Evolutionary conservation across 371 early-diverging fungal genomes (phyloP).

Genomic region (Mortierella sp.): DNA sequence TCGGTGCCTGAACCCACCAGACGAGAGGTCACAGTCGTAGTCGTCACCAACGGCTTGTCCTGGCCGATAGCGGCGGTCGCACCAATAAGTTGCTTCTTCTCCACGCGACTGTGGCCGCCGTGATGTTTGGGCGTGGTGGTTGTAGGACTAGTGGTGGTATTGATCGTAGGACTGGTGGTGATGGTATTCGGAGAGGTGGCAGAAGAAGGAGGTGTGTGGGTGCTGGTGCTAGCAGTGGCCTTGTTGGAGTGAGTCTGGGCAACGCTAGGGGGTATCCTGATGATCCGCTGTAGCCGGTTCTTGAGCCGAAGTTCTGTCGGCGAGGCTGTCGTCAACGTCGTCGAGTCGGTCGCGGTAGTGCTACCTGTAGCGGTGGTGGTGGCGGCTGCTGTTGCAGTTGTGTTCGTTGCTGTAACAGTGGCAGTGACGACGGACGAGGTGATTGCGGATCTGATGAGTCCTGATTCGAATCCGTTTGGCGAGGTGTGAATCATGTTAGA

Average conservation of each 20-base stretch:
- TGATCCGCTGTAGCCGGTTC: slow-evolving; percentile 33
- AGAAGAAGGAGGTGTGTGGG: not conserved
- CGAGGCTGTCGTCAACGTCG: not conserved
- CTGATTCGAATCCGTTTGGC: slow-evolving; percentile 25
- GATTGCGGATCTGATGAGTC: slow-evolving; percentile 19
- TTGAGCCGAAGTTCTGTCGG: slow-evolving; percentile 24
- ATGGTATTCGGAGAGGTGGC: not conserved
- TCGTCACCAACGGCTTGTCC: slow-evolving; percentile 3
- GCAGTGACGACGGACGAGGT: not conserved
- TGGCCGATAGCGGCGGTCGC: not conserved
- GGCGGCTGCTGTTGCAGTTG: not conserved
- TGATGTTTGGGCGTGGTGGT: slow-evolving; percentile 10
- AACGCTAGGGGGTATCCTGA: slow-evolving; percentile 29
- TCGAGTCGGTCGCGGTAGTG: not conserved
- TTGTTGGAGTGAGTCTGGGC: slow-evolving; percentile 42
- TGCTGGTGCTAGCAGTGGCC: not conserved
- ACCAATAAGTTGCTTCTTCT: slow-evolving; percentile 26
- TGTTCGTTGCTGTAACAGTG: not conserved
- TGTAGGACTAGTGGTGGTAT: not conserved
- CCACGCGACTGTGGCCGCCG: slow-evolving; percentile 27
- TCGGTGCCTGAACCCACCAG: slow-evolving; percentile 11
- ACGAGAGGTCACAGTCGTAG: slow-evolving; percentile 7
- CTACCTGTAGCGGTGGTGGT: not conserved
- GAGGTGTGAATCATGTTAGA: slow-evolving; percentile 27
- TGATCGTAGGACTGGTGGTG: too few species aligned